A percentile compares a stretch with the other conserved stretches of the same genome.
phyloP scores from a whole-genome alignment of 306 rosid species.

The Pueraria montana region DNA sequence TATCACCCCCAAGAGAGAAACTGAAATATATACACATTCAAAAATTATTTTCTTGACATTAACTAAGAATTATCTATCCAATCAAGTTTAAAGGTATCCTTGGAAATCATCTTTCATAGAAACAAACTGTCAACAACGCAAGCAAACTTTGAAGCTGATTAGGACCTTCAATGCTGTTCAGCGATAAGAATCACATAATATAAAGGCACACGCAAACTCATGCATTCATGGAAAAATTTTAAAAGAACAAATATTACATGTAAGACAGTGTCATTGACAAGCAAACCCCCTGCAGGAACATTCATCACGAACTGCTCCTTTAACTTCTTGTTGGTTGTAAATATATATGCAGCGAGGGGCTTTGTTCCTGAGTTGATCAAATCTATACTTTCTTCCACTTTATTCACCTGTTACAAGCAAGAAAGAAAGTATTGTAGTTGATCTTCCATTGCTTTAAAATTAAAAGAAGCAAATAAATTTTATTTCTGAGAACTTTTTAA shows the following conservation, averaged over 20 bases:
- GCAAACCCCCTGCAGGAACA: slow-evolving; percentile 87
- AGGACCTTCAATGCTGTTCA: neutral
- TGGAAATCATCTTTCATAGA: neutral
- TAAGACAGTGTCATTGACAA: slow-evolving; percentile 78
- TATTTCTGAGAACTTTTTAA: neutral
- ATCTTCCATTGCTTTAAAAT: neutral
- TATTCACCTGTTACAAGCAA: slow-evolving; percentile 71
- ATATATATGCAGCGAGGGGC: slow-evolving; percentile 95
- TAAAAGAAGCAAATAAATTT: slow-evolving; percentile 5
- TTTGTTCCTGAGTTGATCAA: slow-evolving; percentile 82
- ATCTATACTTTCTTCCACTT: slow-evolving; percentile 81
- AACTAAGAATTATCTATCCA: too few relatives aligned
- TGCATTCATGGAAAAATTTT: neutral
- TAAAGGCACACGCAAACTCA: neutral
- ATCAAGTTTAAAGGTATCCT: neutral
- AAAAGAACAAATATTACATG: slow-evolving; percentile 55
- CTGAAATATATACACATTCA: too few relatives aligned
- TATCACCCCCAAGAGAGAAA: too few relatives aligned
- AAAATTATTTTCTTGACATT: too few relatives aligned
- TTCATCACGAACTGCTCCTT: slow-evolving; percentile 74
- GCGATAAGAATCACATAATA: neutral
- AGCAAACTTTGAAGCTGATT: neutral
- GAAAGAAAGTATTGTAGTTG: neutral
- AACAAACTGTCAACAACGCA: neutral
- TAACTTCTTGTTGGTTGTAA: slow-evolving; percentile 75